Evolutionary conservation across 108 stramenopile species (phyloP), one percentile per base, ranked within the genome.

Genomic region (Epipyxis sp.): DNA sequence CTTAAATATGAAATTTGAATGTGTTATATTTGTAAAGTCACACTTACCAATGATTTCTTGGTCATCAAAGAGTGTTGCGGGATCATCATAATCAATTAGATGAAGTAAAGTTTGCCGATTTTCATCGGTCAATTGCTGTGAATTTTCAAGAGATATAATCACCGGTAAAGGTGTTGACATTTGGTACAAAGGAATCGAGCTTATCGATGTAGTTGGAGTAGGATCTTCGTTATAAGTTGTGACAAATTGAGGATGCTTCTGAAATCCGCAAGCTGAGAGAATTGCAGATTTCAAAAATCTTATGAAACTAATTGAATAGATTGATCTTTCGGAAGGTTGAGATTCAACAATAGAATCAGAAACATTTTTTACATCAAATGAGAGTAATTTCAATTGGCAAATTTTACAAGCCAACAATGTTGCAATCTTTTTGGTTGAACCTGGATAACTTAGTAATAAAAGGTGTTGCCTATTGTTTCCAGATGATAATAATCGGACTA

Each of bases 1-100:
- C n/a, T n/a, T n/a, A n/a, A n/a, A n/a, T n/a, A n/a, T n/a, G n/a
- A n/a, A n/a, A n/a, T n/a, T n/a, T n/a, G n/a, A n/a, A n/a, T n/a
- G n/a, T n/a, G n/a, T n/a, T n/a, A n/a, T n/a, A 50, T 13, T 13
- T 50, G 46, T 50, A 20, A 13, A 50, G 13, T 39, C 71, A 32
- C 6, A 74, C 44, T 29, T 74, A 37, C 71, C 71, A 29, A 42
- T 16, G 13, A 74, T 13, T 37, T 74, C 71, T 32, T 37, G 25
- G 50, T 46, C 50, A 10, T 74, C 50, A 37, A 74, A 74, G 27
- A 74, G 46, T 6, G 6, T 6, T 29, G 46, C 27, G 10, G 71
- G 71, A 25, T 74, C 71, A 6, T 35, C 27, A 13, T 43, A 34
- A 42, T 74, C 71, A 37, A 74, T 39, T 10, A 74, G 3, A 74